Base-by-base conservation (phyloP, 2,329 filamentous ascomycete genomes). In the Sporothrix luriei region DNA sequence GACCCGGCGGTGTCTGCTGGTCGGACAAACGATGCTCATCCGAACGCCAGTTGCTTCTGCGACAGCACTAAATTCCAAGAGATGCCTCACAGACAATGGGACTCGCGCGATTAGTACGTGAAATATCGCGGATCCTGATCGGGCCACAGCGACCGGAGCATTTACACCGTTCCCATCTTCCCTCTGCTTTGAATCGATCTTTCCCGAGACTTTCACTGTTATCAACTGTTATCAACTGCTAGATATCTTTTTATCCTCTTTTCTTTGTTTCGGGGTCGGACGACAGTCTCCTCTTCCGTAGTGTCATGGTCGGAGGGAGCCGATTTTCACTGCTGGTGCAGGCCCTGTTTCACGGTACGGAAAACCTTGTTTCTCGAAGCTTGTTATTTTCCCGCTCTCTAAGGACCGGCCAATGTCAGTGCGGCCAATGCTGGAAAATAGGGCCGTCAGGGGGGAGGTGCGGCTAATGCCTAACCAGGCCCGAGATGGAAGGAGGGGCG, bases 141-240 rank as follows among this genome's bases (percentile, higher is more conserved):
- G 24, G 40, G 57, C 57, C 57, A 24, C 57, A 46, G n/a, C n/a
- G 38, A 38, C 38, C 57, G 57, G 57, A 46, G 57, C 38, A 62
- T 46, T 26, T 46, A 38, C n/a, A 38, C 57, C 57, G 43, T 38
- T 26, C n/a, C 38, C 55, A 61, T 33, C 33, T 40, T 40, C n/a
- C 33, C n/a, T n/a, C n/a, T n/a, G n/a, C n/a, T n/a, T n/a, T n/a
- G 16, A n/a, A 19, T 33, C 51, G 11, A 13, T 4, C 40, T 16
- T 46, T 46, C 40, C 40, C 11, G 40, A 16, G 40, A 19, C 43
- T 16, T 4, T 19, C 19, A 33, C 33, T 33, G 33, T 33, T 33
- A 6, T 33, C 33, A 33, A 4, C 33, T 5, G 4, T 33, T 33
- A 33, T 33, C 33, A 33, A 33, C 33, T 33, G 33, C 9, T 5